Percentiles rank a stretch among this genome's conserved stretches.
These are phyloP conservation scores for Apiosordaria backusii DNA, from an alignment of 495 filamentous ascomycete species.

Conservation along the genomic window DNA sequence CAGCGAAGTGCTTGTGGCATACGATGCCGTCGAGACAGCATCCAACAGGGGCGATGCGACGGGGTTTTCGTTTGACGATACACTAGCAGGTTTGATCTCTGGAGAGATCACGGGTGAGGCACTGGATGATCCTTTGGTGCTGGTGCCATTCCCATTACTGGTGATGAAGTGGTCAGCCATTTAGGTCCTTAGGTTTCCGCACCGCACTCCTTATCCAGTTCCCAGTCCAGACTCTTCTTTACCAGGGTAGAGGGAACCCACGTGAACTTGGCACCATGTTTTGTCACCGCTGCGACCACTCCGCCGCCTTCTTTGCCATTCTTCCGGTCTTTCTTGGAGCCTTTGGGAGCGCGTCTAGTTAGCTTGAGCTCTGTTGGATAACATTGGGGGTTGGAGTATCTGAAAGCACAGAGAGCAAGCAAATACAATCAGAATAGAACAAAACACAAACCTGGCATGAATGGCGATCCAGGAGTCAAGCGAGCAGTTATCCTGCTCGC, in stretches of 20 bases:
- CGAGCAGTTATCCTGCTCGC: constrained; percentile 41
- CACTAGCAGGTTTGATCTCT: constrained; percentile 39
- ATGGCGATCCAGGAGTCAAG: constrained; percentile 27
- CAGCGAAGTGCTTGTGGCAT: constrained; percentile 45
- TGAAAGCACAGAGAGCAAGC: background rate
- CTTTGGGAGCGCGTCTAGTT: constrained; percentile 24
- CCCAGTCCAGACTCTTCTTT: constrained; percentile 8
- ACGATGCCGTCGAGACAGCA: constrained; percentile 43
- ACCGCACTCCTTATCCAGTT: background rate
- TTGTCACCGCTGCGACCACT: constrained; percentile 51
- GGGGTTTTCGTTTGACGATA: constrained; percentile 37
- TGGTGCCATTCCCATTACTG: constrained; percentile 28
- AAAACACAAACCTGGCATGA: constrained; percentile 46
- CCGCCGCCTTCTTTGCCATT: constrained; percentile 50
- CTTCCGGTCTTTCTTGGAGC: constrained; percentile 50
- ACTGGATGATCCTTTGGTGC: constrained; percentile 37
- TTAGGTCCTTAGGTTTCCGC: background rate
- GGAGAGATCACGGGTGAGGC: constrained; percentile 43
- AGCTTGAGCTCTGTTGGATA: constrained; percentile 11
- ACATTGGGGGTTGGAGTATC: background rate
- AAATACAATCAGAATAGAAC: background rate
- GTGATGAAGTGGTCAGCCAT: constrained; percentile 24
- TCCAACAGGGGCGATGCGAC: constrained; percentile 42
- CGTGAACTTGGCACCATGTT: constrained; percentile 50
- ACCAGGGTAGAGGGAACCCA: constrained; percentile 29